These are phyloP conservation scores for Dacryopinax spathularia DNA, from an alignment of 768 basidiomycete genomes.

Conservation along the genomic window DNA sequence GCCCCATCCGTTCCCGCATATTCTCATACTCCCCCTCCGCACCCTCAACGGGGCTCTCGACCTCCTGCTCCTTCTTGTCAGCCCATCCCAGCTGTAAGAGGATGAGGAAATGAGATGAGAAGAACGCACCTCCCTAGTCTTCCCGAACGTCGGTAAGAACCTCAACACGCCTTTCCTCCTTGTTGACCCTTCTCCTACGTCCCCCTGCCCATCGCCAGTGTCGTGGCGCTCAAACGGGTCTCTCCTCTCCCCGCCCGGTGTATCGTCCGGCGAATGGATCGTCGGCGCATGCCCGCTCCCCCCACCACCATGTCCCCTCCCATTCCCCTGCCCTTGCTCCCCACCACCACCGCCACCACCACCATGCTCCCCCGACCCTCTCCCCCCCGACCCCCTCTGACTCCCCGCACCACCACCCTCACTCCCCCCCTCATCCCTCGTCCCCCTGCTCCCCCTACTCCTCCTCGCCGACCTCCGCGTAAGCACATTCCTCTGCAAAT, in stretches of 20 bases:
- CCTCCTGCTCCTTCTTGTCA: background rate
- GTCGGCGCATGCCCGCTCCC: background rate
- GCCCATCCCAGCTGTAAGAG: too few relatives aligned
- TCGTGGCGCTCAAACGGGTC: background rate
- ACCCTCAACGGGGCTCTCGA: background rate
- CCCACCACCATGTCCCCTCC: too few relatives aligned
- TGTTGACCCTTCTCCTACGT: too few relatives aligned
- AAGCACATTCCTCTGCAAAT: background rate
- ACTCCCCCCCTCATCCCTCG: background rate
- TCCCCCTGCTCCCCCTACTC: background rate
- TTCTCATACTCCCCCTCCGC: background rate
- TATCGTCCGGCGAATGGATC: background rate
- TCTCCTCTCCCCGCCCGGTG: background rate
- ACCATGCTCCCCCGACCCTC: too few relatives aligned
- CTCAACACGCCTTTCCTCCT: background rate
- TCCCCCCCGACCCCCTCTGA: background rate
- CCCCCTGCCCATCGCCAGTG: too few relatives aligned
- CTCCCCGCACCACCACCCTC: background rate
- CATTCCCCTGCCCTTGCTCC: background rate
- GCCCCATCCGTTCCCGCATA: too few relatives aligned
- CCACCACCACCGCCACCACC: too few relatives aligned
- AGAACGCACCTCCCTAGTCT: background rate
- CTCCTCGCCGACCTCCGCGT: background rate
- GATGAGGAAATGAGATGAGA: background rate
- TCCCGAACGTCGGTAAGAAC: background rate